Evolutionary conservation across 192 early-diverging fungal species (phyloP).

Genomic region (Umbelopsis sp.): DNA sequence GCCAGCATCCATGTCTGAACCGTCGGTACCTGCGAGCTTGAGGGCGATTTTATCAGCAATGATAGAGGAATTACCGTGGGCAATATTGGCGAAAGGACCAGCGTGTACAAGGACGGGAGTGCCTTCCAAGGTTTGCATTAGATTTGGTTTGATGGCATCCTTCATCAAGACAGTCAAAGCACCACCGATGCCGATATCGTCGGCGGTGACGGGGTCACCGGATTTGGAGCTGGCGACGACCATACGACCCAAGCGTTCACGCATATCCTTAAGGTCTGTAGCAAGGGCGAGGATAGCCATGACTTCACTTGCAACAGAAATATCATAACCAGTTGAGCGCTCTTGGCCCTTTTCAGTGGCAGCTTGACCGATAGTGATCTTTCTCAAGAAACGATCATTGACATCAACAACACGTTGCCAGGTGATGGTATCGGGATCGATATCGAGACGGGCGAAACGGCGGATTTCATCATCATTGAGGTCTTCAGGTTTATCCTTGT

Average conservation of each 20-base stretch:
- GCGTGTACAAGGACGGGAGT: slow-evolving; percentile 99
- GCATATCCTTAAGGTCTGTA: slow-evolving; percentile 91
- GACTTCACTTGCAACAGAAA: slow-evolving; percentile 96
- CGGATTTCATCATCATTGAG: slow-evolving; percentile 78
- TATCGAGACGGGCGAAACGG: slow-evolving; percentile 88
- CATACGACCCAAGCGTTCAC: slow-evolving; percentile 90
- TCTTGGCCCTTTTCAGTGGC: slow-evolving; percentile 85
- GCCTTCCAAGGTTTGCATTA: slow-evolving; percentile 99
- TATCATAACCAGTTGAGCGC: slow-evolving; percentile 95
- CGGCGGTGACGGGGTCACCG: slow-evolving; percentile 87
- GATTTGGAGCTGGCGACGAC: slow-evolving; percentile 85
- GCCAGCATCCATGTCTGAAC: slow-evolving; percentile 59
- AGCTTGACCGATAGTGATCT: slow-evolving; percentile 87
- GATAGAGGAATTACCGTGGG: slow-evolving; percentile 96
- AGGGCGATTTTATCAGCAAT: slow-evolving; percentile 96
- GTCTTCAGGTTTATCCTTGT: slow-evolving; percentile 74
- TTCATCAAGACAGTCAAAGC: slow-evolving; percentile 97
- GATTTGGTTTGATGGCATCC: slow-evolving; percentile 96
- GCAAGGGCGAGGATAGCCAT: slow-evolving; percentile 97
- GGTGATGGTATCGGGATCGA: slow-evolving; percentile 91
- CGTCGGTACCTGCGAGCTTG: slow-evolving; percentile 83
- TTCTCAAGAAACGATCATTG: slow-evolving; percentile 94
- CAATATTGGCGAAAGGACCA: slow-evolving; percentile 99
- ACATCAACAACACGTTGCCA: slow-evolving; percentile 98
- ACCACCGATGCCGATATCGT: slow-evolving; percentile 95